Conservation (phyloP, 2,329 filamentous ascomycete genomes). For the Aspergillus ochraceus region DNA sequence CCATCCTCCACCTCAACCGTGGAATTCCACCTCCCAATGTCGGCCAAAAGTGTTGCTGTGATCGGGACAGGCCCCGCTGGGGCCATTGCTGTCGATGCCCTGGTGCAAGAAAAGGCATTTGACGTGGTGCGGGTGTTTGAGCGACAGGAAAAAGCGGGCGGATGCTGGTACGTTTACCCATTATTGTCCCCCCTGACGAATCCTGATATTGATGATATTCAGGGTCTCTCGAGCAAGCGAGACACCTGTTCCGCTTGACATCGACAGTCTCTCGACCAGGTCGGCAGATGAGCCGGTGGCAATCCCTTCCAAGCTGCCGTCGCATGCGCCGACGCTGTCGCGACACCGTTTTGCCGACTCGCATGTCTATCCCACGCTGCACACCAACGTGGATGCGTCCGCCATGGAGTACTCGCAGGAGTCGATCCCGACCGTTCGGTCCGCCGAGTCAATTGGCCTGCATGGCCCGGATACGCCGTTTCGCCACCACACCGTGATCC, state of each 20-base stretch:
- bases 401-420: conserved; percentile 64
- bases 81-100: conserved; percentile 60
- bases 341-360: conserved; percentile 58
- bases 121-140: conserved; percentile 64
- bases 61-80: conserved; percentile 63
- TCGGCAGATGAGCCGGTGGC: conserved; percentile 52
- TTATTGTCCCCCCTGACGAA: background rate
- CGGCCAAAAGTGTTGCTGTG: conserved; percentile 52
- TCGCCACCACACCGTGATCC: conserved; percentile 59
- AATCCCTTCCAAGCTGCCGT: conserved; percentile 52
- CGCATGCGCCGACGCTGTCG: conserved; percentile 41
- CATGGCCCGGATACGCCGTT: conserved; percentile 63
- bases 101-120: conserved; percentile 60
- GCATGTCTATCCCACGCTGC: conserved; percentile 62
- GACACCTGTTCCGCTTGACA: conserved; percentile 46
- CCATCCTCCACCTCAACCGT: background rate
- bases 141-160: conserved; percentile 58
- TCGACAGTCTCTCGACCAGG: conserved; percentile 49
- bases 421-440: conserved; percentile 49
- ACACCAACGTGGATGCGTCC: conserved; percentile 62
- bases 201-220: background rate
- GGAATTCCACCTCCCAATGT: conserved; percentile 1
- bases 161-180: conserved; percentile 55
- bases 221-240: conserved; percentile 34
- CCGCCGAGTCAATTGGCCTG: conserved; percentile 43